Conservation (phyloP, 495 filamentous ascomycete species). For the Copromyces sp. region DNA sequence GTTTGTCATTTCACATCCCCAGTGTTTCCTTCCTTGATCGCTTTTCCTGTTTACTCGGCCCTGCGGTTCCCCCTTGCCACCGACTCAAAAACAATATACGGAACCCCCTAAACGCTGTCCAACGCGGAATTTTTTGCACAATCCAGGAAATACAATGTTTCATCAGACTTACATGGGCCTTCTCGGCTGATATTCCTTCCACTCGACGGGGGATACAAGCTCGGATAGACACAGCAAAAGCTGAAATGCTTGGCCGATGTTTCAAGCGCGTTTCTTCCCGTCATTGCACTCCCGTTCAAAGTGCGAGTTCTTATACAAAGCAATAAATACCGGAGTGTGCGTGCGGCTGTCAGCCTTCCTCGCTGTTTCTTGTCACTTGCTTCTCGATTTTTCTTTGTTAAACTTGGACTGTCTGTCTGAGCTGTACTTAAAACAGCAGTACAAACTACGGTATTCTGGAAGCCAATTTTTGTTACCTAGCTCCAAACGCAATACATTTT, state of each 20-base stretch:
- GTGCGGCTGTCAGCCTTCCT: not conserved
- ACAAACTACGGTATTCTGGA: not conserved
- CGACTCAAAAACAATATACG: not conserved
- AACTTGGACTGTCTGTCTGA: not conserved
- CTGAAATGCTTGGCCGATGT: not conserved
- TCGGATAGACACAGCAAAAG: not conserved
- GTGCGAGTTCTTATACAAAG: not conserved
- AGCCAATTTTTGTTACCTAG: not conserved
- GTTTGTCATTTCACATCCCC: not conserved
- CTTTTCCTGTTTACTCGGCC: not conserved
- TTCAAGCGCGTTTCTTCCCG: not conserved
- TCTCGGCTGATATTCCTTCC: not conserved
- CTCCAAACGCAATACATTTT: not conserved
- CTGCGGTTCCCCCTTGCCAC: not conserved
- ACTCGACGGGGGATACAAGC: not conserved
- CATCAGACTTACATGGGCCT: not conserved
- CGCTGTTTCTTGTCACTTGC: not conserved
- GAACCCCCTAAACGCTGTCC: not conserved
- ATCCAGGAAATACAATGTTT: not conserved
- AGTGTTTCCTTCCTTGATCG: not conserved
- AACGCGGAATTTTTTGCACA: not conserved
- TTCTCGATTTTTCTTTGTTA: not conserved
- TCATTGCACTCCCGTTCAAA: not conserved
- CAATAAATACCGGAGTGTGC: not conserved
- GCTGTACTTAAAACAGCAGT: not conserved